Evolutionary conservation across 1,139 yeast genomes (phyloP).

Genomic region (Meyerozyma athensensis): DNA sequence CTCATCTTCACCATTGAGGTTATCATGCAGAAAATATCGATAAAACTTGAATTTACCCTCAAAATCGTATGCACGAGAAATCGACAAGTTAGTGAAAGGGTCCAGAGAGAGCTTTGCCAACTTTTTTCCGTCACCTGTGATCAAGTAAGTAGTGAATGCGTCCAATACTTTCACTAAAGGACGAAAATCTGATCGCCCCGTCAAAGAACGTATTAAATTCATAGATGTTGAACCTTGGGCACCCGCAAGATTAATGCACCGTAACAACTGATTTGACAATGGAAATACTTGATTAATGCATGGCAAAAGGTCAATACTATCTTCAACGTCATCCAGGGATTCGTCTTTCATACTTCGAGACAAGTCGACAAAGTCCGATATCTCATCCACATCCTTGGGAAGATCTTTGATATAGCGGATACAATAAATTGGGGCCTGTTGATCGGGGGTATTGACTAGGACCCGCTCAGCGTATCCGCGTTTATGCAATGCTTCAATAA

Average conservation of each 20-base stretch:
- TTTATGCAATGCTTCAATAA: conserved; percentile 46
- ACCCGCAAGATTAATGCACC: conserved; percentile 17
- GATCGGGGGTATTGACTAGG: conserved; percentile 48
- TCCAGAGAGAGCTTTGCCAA: conserved; percentile 21
- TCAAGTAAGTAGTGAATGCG: conserved; percentile 30
- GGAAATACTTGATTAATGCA: conserved; percentile 1
- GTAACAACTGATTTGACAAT: conserved; percentile 2
- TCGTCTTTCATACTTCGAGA: conserved; percentile 4
- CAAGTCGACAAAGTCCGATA: conserved; percentile 20
- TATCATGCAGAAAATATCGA: conserved; percentile 42
- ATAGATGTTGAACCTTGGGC: conserved; percentile 53
- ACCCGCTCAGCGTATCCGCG: conserved; percentile 56
- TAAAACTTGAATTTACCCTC: conserved; percentile 71
- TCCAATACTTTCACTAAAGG: conserved; percentile 50
- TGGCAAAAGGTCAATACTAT: conserved; percentile 6
- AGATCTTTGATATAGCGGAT: conserved; percentile 56
- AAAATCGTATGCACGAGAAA: conserved; percentile 65
- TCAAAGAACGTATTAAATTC: conserved; percentile 42
- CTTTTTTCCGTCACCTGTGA: conserved; percentile 21
- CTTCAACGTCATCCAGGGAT: conserved; percentile 14
- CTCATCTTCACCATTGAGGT: conserved; percentile 8
- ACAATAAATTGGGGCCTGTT: conserved; percentile 50
- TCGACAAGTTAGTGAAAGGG: conserved; percentile 18
- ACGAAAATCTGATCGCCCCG: conserved; percentile 52
- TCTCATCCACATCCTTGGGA: conserved; percentile 26